Evolutionary conservation across 306 rosid genomes (phyloP).

Genomic region (Dicorynia guianensis): DNA sequence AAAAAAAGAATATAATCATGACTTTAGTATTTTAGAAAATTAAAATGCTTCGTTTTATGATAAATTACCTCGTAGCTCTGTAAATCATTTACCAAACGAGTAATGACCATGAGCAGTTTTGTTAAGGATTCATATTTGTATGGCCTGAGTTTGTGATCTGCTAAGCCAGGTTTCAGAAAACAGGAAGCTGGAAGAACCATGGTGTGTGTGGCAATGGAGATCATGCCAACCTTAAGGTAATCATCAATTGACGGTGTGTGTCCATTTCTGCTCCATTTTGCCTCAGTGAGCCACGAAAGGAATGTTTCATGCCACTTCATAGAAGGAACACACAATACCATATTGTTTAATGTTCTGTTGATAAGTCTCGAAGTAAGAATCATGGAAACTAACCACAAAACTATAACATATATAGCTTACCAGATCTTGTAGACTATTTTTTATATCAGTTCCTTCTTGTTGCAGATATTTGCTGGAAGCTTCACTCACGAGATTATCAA

Average conservation of each 20-base stretch:
- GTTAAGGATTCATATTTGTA: conserved; percentile 40
- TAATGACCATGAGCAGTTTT: conserved; percentile 40
- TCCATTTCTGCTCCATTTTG: conserved; percentile 51
- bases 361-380: no score
- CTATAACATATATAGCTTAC: conserved; percentile 12
- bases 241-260: conserved; percentile 48
- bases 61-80: conserved; percentile 50
- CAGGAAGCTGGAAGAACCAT: conserved; percentile 45
- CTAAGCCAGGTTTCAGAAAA: conserved; percentile 45
- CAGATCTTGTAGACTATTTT: conserved; percentile 31
- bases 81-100: conserved; percentile 49
- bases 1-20: no score
- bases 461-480: conserved; percentile 31
- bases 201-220: conserved; percentile 47
- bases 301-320: conserved; percentile 54
- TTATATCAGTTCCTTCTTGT: conserved; percentile 46
- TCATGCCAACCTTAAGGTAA: conserved; percentile 47
- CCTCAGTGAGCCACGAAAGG: conserved; percentile 52
- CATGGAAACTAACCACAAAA: background rate
- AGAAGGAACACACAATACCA: background rate
- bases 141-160: conserved; percentile 39
- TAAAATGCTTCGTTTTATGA: no score
- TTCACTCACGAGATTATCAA: conserved; percentile 42
- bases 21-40: no score
- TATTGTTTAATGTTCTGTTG: background rate